Base-by-base conservation (phyloP, 1,284 basidiomycete genomes). In the Sporisorium exsertum region DNA sequence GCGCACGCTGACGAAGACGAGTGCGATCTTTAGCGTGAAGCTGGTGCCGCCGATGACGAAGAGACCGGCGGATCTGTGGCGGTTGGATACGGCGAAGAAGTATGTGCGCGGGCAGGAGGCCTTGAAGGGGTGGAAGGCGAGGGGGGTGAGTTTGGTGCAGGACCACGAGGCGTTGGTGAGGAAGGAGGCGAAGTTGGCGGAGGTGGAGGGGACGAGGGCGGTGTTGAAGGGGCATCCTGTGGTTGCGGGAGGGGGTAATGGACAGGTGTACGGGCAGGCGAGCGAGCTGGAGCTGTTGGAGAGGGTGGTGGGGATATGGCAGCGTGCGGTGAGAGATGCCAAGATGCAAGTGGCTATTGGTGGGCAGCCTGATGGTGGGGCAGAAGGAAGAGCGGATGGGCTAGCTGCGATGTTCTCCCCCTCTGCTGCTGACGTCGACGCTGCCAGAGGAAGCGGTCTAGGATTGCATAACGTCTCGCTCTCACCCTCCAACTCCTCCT, bases 81-180 rank as follows among this genome's bases (percentile, higher is more conserved):
- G 95, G 54, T 88, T 98, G 57, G 94, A 98, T 87, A 98, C 96
- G 1, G 91, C 92, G 18, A 92, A 93, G 84, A 95, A 94, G 85
- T 96, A 95, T 84, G 94, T 99, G 0, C 89, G 91, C 26, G 95
- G 95, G 2, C 94, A 98, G 84, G 94, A 97, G 81, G 87, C 89
- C 3, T 88, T 98, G 27, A 91, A 89, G 4, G 78, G 80, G 1
- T 98, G 96, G 95, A 92, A 91, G 78, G 91, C 95, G 43, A 89
- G 95, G 29, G 93, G 94, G 7, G 89, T 97, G 12, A 91, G 91
- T 1, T 90, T 95, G 10, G 91, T 99, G 22, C 90, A 94, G 67
- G 96, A 97, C 81, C 93, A 94, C 83, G 89, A 88, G 47, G 88
- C 89, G 61, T 87, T 94, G 20, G 88, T 91, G 22, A 89, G 88